phyloP scores from a whole-genome alignment of 768 basidiomycete species.

The Zangia roseola region DNA sequence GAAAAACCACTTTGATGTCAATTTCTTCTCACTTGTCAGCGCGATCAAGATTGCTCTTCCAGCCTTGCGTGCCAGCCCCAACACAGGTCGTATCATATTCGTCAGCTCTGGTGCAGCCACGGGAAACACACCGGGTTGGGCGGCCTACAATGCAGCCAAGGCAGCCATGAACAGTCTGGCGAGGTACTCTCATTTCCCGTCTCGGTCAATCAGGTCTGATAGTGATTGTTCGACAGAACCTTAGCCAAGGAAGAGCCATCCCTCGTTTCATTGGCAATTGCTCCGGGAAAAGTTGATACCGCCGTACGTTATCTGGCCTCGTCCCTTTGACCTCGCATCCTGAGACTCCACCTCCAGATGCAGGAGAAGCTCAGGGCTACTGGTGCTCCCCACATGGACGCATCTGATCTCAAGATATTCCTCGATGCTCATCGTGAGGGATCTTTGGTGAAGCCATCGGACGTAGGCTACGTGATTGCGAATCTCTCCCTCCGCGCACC shows the following conservation, averaged over 20 bases:
- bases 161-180: constrained; percentile 88
- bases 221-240: constrained; percentile 48
- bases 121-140: constrained; percentile 70
- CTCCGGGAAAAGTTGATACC: constrained; percentile 90
- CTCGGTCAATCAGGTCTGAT: constrained; percentile 4
- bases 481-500: constrained; percentile 66
- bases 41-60: constrained; percentile 69
- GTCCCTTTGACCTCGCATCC: not conserved
- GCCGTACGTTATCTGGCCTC: constrained; percentile 43
- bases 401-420: constrained; percentile 57
- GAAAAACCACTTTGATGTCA: constrained; percentile 78
- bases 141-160: constrained; percentile 79
- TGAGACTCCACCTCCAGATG: constrained; percentile 52
- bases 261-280: constrained; percentile 70
- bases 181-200: constrained; percentile 44
- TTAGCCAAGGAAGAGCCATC: constrained; percentile 81
- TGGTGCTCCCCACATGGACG: constrained; percentile 54
- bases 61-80: constrained; percentile 56
- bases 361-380: constrained; percentile 53
- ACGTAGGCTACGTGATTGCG: constrained; percentile 78
- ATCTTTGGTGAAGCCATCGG: constrained; percentile 72
- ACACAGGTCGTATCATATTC: constrained; percentile 70
- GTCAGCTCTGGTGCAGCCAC: constrained; percentile 85
- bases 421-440: constrained; percentile 56
- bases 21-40: constrained; percentile 82